phyloP scores from a whole-genome alignment of 2,329 filamentous ascomycete genomes.

The Claviceps maximensis region DNA sequence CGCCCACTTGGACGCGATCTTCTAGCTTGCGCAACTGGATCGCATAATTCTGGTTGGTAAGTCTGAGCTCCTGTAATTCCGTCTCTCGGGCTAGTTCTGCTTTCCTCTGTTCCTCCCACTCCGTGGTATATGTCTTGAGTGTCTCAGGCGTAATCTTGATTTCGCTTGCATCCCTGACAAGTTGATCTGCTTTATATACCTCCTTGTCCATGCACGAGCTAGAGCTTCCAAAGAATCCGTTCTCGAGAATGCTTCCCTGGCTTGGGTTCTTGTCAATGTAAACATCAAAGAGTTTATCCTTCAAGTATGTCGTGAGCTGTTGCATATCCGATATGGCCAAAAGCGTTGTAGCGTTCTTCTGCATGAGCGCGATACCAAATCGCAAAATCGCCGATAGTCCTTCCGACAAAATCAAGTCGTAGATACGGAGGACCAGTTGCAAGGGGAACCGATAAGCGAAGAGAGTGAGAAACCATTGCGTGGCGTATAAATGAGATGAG shows the following conservation, averaged over 20 bases:
- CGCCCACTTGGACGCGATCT: constrained; percentile 74
- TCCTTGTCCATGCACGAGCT: constrained; percentile 86
- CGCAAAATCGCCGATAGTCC: constrained; percentile 86
- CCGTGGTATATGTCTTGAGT: constrained; percentile 64
- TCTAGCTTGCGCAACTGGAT: constrained; percentile 73
- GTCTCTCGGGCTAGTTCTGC: constrained; percentile 68
- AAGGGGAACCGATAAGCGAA: constrained; percentile 96
- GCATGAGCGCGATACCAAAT: constrained; percentile 92
- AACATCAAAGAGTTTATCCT: constrained; percentile 88
- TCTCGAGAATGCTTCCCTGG: constrained; percentile 84
- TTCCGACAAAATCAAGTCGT: constrained; percentile 88
- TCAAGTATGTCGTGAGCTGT: constrained; percentile 75
- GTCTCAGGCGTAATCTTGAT: constrained; percentile 74
- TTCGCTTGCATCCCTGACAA: constrained; percentile 85
- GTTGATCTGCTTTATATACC: constrained; percentile 84
- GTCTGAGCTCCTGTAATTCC: constrained; percentile 63
- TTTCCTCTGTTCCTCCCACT: constrained; percentile 90
- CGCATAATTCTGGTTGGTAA: constrained; percentile 53
- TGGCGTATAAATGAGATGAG: constrained; percentile 85
- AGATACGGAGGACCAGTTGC: constrained; percentile 90
- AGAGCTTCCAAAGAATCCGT: constrained; percentile 91
- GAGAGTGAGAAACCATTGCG: constrained; percentile 97
- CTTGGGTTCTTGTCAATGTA: constrained; percentile 94
- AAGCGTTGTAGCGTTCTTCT: constrained; percentile 71
- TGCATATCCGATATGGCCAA: constrained; percentile 85